Evolutionary conservation across 345 rosid genomes (phyloP).

Genomic region (Eucalyptus erythrocorys): DNA sequence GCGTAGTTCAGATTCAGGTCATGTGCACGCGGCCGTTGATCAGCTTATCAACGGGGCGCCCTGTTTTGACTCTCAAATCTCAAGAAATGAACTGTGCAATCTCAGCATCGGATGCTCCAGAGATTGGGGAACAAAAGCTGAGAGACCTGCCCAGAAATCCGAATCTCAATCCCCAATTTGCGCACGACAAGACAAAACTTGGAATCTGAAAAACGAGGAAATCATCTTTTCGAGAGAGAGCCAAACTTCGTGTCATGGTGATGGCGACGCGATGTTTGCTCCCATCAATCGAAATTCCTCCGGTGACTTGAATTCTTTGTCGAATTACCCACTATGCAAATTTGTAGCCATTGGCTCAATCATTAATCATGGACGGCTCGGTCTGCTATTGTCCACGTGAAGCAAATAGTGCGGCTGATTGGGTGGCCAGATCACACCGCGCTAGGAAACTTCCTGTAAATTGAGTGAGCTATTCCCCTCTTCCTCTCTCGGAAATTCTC

Average conservation of each 20-base stretch:
- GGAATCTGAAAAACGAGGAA: neutral
- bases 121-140: neutral
- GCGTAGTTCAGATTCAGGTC: neutral
- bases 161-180: neutral
- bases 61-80: neutral
- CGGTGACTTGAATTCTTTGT: neutral
- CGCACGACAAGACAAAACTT: neutral
- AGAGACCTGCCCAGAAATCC: neutral
- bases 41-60: neutral
- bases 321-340: neutral
- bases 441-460: no score
- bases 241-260: neutral
- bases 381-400: no score
- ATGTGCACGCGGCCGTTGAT: neutral
- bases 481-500: no score
- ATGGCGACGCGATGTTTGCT: neutral
- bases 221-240: neutral
- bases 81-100: neutral
- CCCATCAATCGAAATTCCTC: neutral
- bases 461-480: no score
- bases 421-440: no score
- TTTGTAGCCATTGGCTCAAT: neutral
- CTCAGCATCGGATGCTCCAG: neutral
- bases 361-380: neutral
- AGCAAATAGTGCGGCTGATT: no score